A percentile compares a stretch with the other conserved stretches of the same genome.
Conservation (phyloP, 805 yeast genomes). For the Cyberlindnera meyerae region DNA sequence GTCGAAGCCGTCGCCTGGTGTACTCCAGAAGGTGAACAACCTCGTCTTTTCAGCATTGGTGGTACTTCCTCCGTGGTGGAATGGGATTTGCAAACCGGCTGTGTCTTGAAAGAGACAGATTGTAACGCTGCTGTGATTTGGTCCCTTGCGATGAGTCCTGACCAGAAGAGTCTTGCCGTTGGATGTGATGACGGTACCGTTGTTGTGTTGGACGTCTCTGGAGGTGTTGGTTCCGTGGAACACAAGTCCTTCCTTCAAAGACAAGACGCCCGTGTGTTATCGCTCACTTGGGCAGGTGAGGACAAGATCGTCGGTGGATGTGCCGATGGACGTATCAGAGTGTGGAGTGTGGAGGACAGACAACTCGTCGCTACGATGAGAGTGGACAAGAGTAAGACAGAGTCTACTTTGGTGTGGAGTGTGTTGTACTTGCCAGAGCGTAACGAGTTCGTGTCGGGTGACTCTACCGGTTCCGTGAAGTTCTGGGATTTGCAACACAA, state of each 20-base stretch:
- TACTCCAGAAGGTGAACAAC: constrained; percentile 39
- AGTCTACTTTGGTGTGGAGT: constrained; percentile 90
- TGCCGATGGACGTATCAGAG: constrained; percentile 86
- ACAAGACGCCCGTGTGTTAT: constrained; percentile 76
- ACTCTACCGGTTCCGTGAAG: constrained; percentile 90
- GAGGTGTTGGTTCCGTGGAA: constrained; percentile 80
- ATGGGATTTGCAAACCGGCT: constrained; percentile 78
- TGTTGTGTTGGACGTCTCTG: constrained; percentile 76
- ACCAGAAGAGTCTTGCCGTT: constrained; percentile 64
- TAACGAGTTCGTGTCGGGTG: constrained; percentile 87
- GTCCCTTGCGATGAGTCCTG: constrained; percentile 68
- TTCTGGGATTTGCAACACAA: constrained; percentile 84
- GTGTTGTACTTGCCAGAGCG: constrained; percentile 57
- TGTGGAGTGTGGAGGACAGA: constrained; percentile 55
- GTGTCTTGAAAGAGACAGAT: constrained; percentile 71
- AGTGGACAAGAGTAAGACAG: constrained; percentile 83
- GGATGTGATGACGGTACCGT: constrained; percentile 97
- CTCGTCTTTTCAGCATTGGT: constrained; percentile 86
- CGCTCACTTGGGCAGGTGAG: constrained; percentile 70
- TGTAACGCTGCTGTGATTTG: constrained; percentile 93
- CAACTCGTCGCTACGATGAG: constrained; percentile 78
- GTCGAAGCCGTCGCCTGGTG: constrained; percentile 90
- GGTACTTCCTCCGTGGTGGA: constrained; percentile 90
- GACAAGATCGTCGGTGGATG: constrained; percentile 83
- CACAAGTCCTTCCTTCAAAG: constrained; percentile 72